Conservation (phyloP, 805 yeast species). For the Ogataea parapolymorpha region DNA sequence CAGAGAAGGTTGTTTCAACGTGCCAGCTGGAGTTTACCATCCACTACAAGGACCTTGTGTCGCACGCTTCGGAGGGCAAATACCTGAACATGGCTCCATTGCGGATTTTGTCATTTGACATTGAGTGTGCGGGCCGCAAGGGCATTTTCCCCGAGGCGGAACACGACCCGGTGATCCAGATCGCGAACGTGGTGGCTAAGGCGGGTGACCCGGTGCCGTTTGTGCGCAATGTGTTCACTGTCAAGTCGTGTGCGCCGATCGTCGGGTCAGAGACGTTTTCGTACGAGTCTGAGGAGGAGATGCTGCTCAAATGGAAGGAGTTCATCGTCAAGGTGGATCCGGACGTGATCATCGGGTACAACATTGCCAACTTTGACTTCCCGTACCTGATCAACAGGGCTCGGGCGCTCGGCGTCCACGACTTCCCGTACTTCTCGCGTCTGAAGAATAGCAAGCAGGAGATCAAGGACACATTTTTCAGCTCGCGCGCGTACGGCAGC, state of each 20-base stretch:
- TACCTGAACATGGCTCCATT: slow-evolving; percentile 93
- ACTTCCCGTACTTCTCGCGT: slow-evolving; percentile 88
- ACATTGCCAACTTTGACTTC: slow-evolving; percentile 89
- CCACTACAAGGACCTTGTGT: slow-evolving; percentile 60
- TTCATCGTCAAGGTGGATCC: slow-evolving; percentile 86
- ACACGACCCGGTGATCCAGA: slow-evolving; percentile 91
- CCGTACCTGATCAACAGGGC: slow-evolving; percentile 93
- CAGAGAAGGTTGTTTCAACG: slow-evolving; percentile 49
- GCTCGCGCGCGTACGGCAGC: slow-evolving; percentile 95
- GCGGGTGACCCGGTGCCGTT: slow-evolving; percentile 87
- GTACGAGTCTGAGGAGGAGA: slow-evolving; percentile 69
- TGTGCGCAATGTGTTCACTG: slow-evolving; percentile 90
- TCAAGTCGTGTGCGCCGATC: slow-evolving; percentile 85
- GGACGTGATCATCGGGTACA: slow-evolving; percentile 95
- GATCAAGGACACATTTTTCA: slow-evolving; percentile 74
- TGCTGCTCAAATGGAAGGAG: slow-evolving; percentile 83
- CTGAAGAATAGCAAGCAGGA: slow-evolving; percentile 66
- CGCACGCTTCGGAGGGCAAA: slow-evolving; percentile 90
- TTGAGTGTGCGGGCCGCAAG: slow-evolving; percentile 97
- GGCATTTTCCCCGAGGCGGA: slow-evolving; percentile 96
- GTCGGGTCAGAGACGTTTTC: slow-evolving; percentile 90
- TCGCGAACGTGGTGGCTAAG: slow-evolving; percentile 87
- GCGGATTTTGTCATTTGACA: slow-evolving; percentile 90
- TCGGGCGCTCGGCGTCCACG: slow-evolving; percentile 54
- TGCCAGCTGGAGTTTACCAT: slow-evolving; percentile 84